Conservation (phyloP, 179 eudicot species). For the Amaranthus tricolor region DNA sequence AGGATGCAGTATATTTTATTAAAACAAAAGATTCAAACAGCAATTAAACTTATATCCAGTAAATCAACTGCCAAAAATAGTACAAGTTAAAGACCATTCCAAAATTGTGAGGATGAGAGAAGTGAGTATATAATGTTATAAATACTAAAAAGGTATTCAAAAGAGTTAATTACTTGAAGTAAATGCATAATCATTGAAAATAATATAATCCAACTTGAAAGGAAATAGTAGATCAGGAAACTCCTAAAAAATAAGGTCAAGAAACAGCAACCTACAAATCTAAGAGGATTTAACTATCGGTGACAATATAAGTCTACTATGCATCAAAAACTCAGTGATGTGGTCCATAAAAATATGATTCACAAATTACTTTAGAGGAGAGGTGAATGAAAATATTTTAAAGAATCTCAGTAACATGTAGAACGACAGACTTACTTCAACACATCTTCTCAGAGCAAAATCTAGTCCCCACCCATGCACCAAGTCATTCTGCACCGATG, state of each 20-base stretch:
- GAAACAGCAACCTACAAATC: too few species aligned
- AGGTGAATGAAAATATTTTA: not conserved
- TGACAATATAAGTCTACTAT: too few species aligned
- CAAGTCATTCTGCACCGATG: conserved; percentile 73
- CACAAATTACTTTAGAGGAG: not conserved
- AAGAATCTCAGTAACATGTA: not conserved
- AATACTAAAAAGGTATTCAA: too few species aligned
- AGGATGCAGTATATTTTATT: not conserved
- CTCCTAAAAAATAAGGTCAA: too few species aligned
- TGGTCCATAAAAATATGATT: not conserved
- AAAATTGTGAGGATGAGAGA: not conserved
- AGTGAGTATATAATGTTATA: not conserved
- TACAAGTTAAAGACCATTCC: not conserved
- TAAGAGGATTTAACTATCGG: too few species aligned
- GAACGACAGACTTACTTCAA: conserved; percentile 54
- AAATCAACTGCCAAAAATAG: not conserved
- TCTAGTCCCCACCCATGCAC: conserved; percentile 99
- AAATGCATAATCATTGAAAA: not conserved
- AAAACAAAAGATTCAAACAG: not conserved
- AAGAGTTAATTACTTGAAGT: too few species aligned
- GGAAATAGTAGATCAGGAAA: too few species aligned
- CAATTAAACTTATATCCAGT: not conserved
- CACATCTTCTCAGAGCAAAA: conserved; percentile 94
- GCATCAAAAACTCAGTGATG: not conserved
- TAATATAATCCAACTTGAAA: too few species aligned